A percentile compares a stretch with the other conserved stretches of the same genome.
Conservation (phyloP, 208 protist species). For the Leishmania tropica region DNA sequence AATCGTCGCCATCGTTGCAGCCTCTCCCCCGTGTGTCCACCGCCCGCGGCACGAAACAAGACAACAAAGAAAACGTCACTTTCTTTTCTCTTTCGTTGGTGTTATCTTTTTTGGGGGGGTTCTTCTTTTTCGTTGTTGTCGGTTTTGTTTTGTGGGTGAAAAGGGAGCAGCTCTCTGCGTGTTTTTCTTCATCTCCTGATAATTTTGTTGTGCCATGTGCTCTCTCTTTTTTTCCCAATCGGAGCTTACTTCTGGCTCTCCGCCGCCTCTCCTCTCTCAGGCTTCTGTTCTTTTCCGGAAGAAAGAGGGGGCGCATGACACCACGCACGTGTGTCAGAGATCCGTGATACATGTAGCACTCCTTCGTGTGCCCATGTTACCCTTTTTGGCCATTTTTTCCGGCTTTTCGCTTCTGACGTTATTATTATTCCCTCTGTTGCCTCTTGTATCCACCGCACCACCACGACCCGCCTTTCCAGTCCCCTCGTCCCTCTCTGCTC, state of each 20-base stretch:
- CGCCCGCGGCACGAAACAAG: neutral
- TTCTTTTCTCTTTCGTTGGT: neutral
- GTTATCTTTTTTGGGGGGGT: neutral
- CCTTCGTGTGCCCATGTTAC: neutral
- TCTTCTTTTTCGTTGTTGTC: neutral
- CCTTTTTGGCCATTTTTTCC: neutral
- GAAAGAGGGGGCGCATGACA: neutral
- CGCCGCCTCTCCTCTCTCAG: neutral
- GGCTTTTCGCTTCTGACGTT: neutral
- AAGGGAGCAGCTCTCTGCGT: neutral
- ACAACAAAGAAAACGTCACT: neutral
- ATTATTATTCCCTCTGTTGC: neutral
- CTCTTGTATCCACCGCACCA: neutral
- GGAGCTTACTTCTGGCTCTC: neutral
- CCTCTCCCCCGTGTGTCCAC: neutral
- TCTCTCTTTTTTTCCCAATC: neutral
- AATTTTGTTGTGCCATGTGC: neutral
- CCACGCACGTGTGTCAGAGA: neutral
- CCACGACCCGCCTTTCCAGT: neutral
- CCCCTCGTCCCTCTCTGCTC: neutral
- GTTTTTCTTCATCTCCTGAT: neutral
- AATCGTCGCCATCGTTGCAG: too few relatives aligned
- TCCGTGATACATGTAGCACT: neutral
- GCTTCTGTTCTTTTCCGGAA: neutral
- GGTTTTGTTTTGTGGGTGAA: neutral